A percentile compares a stretch with the other conserved stretches of the same genome.
These are phyloP conservation scores for Spergularia azorica DNA, from an alignment of 179 eudicot genomes.

Conservation along the genomic window DNA sequence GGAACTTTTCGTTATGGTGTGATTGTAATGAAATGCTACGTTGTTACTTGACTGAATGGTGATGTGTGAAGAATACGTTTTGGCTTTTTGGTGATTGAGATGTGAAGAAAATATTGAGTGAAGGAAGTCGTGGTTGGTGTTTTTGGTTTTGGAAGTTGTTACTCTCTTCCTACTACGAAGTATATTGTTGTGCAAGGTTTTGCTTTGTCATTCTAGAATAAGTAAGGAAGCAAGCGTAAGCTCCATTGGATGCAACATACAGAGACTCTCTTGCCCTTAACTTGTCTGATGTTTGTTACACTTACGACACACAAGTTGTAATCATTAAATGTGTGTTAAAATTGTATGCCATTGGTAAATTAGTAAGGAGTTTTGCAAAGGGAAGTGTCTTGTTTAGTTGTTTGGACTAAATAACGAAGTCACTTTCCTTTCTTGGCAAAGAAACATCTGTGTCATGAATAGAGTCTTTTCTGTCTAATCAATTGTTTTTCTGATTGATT, in stretches of 20 bases:
- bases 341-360: not conserved
- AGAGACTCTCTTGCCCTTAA: too few relatives aligned
- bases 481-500: constrained; percentile 2
- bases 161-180: too few relatives aligned
- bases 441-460: not conserved
- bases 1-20: not conserved
- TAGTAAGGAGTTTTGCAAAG: not conserved
- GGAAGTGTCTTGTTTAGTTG: too few relatives aligned
- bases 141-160: not conserved
- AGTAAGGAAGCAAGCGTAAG: not conserved
- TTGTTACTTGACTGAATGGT: too few relatives aligned
- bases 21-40: not conserved
- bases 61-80: too few relatives aligned
- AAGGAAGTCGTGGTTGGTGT: not conserved
- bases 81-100: not conserved
- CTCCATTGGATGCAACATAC: too few relatives aligned
- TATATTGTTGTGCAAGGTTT: not conserved
- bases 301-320: too few relatives aligned
- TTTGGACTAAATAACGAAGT: not conserved
- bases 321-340: too few relatives aligned
- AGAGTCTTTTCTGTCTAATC: not conserved
- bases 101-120: not conserved
- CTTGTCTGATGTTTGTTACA: too few relatives aligned
- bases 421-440: not conserved
- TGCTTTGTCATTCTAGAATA: not conserved